These are phyloP conservation scores for Ilyonectria robusta DNA, from an alignment of 2,329 filamentous ascomycete species.

Conservation along the genomic window DNA sequence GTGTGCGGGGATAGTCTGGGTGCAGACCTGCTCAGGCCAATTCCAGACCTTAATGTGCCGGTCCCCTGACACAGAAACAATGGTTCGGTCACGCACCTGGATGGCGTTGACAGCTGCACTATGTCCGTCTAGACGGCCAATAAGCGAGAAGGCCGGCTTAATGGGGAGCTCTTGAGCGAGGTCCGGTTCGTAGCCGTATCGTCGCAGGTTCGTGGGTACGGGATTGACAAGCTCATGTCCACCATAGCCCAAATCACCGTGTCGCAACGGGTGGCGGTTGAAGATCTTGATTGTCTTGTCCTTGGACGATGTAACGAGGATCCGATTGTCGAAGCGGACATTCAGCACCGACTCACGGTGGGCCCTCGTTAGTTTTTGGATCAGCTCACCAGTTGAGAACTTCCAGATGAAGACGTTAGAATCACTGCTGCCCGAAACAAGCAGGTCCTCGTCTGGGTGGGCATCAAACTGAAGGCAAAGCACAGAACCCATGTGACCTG, in stretches of 20 bases:
- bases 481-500: constrained; percentile 87
- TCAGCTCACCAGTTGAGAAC: constrained; percentile 88
- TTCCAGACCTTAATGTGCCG: constrained; percentile 96
- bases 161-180: constrained; percentile 62
- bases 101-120: constrained; percentile 96
- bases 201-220: constrained; percentile 65
- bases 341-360: constrained; percentile 95
- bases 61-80: constrained; percentile 96
- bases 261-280: constrained; percentile 80
- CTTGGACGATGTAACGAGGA: constrained; percentile 96
- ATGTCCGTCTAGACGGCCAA: constrained; percentile 87
- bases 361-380: constrained; percentile 82
- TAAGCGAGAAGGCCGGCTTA: constrained; percentile 78
- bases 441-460: constrained; percentile 86
- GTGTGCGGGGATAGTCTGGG: constrained; percentile 86
- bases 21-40: constrained; percentile 82
- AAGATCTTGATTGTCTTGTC: constrained; percentile 98
- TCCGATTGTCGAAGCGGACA: constrained; percentile 90
- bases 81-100: constrained; percentile 86
- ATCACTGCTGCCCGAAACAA: constrained; percentile 97
- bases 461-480: constrained; percentile 96
- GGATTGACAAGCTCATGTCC: constrained; percentile 62
- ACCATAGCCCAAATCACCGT: constrained; percentile 71
- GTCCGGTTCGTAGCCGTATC: constrained; percentile 69
- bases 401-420: constrained; percentile 91